Percentiles rank a stretch among this genome's conserved stretches.
Conservation (phyloP, 345 rosid species). For the Draba incana region DNA sequence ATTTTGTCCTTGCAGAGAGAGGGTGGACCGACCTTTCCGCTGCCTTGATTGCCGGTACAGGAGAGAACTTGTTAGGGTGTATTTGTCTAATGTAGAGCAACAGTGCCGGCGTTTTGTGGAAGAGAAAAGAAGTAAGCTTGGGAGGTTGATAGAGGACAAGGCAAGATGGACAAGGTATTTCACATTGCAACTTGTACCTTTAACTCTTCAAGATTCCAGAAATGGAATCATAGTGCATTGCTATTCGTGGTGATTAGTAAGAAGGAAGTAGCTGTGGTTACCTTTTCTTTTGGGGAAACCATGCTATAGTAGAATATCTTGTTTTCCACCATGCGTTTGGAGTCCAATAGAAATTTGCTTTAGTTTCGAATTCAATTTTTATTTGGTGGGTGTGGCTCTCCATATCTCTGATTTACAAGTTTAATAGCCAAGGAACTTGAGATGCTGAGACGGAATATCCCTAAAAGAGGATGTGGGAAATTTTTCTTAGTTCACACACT, state of each 20-base stretch:
- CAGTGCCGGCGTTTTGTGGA: conserved; percentile 87
- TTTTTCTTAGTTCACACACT: conserved; percentile 40
- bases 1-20: conserved; percentile 62
- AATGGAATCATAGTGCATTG: conserved; percentile 14
- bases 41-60: conserved; percentile 93
- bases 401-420: conserved; percentile 37
- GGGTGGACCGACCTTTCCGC: conserved; percentile 90
- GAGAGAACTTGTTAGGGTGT: conserved; percentile 94
- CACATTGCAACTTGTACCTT: conserved; percentile 17
- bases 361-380: conserved; percentile 17
- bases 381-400: conserved; percentile 28
- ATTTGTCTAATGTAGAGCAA: conserved; percentile 87
- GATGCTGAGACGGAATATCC: conserved; percentile 39
- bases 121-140: conserved; percentile 84
- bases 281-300: conserved; percentile 24
- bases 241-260: conserved; percentile 18
- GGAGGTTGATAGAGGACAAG: conserved; percentile 83
- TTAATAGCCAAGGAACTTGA: conserved; percentile 34
- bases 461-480: conserved; percentile 38
- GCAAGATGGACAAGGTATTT: conserved; percentile 91
- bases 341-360: neutral
- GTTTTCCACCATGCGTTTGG: conserved; percentile 27
- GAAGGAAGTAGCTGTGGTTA: conserved; percentile 27
- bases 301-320: conserved; percentile 5
- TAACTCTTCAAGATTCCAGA: conserved; percentile 17